Evolutionary conservation across 805 yeast species (phyloP), one percentile per base, ranked within the genome.

Genomic region (Komagataella phaffii): DNA sequence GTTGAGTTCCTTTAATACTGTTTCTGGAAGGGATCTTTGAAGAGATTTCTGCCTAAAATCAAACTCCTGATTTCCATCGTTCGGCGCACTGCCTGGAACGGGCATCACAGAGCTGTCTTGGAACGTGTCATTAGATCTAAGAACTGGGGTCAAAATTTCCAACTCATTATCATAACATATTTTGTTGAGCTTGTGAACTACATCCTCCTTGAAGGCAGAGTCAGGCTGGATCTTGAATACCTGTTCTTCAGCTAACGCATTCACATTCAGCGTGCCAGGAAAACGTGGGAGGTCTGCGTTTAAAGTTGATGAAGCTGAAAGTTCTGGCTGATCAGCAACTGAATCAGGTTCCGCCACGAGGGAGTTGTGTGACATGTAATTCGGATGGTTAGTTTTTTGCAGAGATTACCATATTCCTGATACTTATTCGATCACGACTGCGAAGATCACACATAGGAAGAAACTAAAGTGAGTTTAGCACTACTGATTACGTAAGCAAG

Each of bases 201-300:
- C 36, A 7, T n/a, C 17, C 40, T 17, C 17, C 19, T n/a, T 24
- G 40, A 24, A 19, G 8, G 40, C 8, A 19, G 36, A 17, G 44
- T 47, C 49, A 12, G 17, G 44, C 17, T 47, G 44, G 44, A 17
- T 10, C 17, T n/a, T 17, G 21, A 17, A 36, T 8, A n/a, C 17
- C 17, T 24, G 21, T 24, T n/a, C 49, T 19, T 17, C 49, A 24
- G 60, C 56, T 44, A 64, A 50, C 1, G 61, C 64, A 51, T 60
- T 61, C 44, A 64, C 65, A 50, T 64, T 58, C 30, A 59, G 48
- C 1, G 65, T 63, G 7, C 61, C 67, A 45, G 58, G 54, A 45
- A 56, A 57, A 23, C 68, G 60, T 21, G 68, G 68, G 5, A 30
- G 40, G 14, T 30, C 40, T 30, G 40, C 40, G 40, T 30, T 30